phyloP scores from a whole-genome alignment of 768 basidiomycete species.

The Tulasnella sp. region DNA sequence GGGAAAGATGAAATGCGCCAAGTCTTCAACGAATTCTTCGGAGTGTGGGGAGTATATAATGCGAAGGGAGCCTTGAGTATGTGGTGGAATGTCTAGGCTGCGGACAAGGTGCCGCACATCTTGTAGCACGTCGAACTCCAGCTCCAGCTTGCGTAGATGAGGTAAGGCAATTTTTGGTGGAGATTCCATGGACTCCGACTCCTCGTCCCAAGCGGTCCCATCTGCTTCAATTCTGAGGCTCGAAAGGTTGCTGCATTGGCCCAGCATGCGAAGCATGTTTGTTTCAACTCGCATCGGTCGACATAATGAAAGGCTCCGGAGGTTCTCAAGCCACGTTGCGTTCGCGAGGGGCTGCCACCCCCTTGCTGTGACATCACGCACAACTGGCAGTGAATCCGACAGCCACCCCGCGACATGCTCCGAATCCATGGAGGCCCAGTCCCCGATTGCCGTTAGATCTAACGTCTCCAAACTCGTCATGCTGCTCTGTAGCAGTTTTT shows the following conservation, averaged over 20 bases:
- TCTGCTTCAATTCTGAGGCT: not conserved
- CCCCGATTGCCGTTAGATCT: not conserved
- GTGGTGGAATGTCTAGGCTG: not conserved
- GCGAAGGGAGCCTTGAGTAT: not conserved
- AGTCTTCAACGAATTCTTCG: not conserved
- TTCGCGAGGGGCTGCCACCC: not conserved
- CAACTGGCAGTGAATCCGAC: not conserved
- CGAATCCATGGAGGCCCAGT: not conserved
- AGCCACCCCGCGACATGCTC: not conserved
- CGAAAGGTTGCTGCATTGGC: not conserved
- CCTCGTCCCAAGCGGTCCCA: not conserved
- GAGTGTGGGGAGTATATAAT: not conserved
- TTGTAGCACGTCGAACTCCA: not conserved
- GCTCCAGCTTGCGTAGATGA: not conserved
- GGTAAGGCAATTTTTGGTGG: not conserved
- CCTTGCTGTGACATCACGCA: not conserved
- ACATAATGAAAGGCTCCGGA: not conserved
- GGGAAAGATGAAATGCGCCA: not conserved
- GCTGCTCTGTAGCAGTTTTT: not conserved
- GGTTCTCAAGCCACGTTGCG: not conserved
- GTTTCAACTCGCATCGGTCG: not conserved
- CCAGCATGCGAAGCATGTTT: not conserved
- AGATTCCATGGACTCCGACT: not conserved
- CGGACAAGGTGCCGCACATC: not conserved
- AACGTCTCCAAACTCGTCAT: not conserved